Evolutionary conservation across 495 filamentous ascomycete species (phyloP).

Genomic region (Podospora fimiseda): DNA sequence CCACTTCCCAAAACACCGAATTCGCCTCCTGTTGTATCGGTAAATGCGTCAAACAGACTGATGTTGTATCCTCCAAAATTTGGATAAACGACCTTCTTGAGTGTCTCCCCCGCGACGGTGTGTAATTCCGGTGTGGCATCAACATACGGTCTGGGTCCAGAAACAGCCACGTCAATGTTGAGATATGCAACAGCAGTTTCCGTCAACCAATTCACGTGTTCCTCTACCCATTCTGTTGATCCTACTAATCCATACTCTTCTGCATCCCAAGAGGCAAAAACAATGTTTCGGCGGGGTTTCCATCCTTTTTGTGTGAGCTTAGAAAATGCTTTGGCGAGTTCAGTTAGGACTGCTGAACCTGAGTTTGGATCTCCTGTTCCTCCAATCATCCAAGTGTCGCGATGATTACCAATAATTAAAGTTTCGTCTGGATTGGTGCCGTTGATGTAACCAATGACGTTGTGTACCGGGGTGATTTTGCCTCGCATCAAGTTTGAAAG

Average conservation of each 20-base stretch:
- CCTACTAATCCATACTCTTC: conserved; percentile 83
- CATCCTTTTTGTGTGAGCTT: conserved; percentile 66
- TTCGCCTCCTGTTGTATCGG: conserved; percentile 52
- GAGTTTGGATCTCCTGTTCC: conserved; percentile 54
- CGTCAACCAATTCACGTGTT: conserved; percentile 73
- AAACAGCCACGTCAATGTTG: conserved; percentile 77
- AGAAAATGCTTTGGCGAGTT: conserved; percentile 73
- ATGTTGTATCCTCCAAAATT: conserved; percentile 38
- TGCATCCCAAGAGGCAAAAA: conserved; percentile 84
- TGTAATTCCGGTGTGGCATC: conserved; percentile 71
- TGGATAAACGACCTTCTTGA: conserved; percentile 56
- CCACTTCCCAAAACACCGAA: conserved; percentile 63
- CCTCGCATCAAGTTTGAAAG: conserved; percentile 78
- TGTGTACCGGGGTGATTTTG: conserved; percentile 74
- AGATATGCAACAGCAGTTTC: conserved; percentile 71
- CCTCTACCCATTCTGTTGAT: conserved; percentile 86
- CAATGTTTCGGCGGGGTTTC: conserved; percentile 76
- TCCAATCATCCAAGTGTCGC: conserved; percentile 81
- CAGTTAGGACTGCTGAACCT: conserved; percentile 65
- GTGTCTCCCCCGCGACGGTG: conserved; percentile 57
- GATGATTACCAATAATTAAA: conserved; percentile 82
- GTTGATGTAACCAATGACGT: conserved; percentile 82
- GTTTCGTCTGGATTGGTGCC: conserved; percentile 67
- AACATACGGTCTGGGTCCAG: conserved; percentile 67
- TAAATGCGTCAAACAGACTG: conserved; percentile 60